These are phyloP conservation scores for Brassica nigra DNA, from an alignment of 345 rosid genomes.

Conservation along the genomic window DNA sequence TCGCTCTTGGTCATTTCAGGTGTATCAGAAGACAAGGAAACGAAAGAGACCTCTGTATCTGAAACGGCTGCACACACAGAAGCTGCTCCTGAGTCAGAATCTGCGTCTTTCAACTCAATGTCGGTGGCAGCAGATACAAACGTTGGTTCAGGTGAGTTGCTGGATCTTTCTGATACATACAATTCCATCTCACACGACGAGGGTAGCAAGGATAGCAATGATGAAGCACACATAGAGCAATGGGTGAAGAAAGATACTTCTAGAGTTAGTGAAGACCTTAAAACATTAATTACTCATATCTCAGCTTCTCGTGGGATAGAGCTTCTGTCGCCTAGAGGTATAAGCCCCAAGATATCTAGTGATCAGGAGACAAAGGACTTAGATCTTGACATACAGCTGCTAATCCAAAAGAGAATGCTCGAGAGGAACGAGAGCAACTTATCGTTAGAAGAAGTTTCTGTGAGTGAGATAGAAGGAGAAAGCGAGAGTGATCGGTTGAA, in stretches of 20 bases:
- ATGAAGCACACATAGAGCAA: conserved; percentile 53
- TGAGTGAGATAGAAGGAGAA: conserved; percentile 90
- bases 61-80: conserved; percentile 25
- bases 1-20: conserved; percentile 40
- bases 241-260: conserved; percentile 75
- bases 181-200: conserved; percentile 63
- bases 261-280: conserved; percentile 68
- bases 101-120: conserved; percentile 41
- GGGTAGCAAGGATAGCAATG: conserved; percentile 57
- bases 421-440: conserved; percentile 88
- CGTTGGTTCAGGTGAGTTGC: conserved; percentile 40
- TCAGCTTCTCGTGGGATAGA: conserved; percentile 74
- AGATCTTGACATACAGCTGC: conserved; percentile 54
- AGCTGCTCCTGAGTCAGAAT: conserved; percentile 29
- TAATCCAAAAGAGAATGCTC: conserved; percentile 65
- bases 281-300: conserved; percentile 69
- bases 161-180: conserved; percentile 86
- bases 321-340: conserved; percentile 48
- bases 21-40: conserved; percentile 39
- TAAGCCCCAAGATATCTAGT: conserved; percentile 61
- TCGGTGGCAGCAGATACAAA: conserved; percentile 47
- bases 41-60: conserved; percentile 44
- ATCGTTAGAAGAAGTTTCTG: conserved; percentile 75
- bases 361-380: conserved; percentile 53
- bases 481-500: conserved; percentile 67